A percentile compares a stretch with the other conserved stretches of the same genome.
phyloP scores from a whole-genome alignment of 2,329 filamentous ascomycete species.

The Zymoseptoria tritici region DNA sequence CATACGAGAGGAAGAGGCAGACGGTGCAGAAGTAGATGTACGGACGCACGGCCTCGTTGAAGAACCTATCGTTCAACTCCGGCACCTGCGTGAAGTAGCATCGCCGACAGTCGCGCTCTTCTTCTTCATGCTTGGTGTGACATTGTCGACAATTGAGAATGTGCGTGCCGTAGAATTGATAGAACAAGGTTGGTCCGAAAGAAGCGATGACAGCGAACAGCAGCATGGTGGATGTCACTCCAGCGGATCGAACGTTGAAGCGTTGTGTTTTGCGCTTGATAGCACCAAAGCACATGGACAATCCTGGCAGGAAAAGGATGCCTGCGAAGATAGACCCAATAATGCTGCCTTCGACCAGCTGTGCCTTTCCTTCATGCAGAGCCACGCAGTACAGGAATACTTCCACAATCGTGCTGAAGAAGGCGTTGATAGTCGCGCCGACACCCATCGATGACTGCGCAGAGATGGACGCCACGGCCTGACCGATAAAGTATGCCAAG shows the following conservation, averaged over 20 bases:
- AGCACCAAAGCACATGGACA: constrained; percentile 98
- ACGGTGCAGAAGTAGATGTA: constrained; percentile 86
- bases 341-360: constrained; percentile 91
- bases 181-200: constrained; percentile 93
- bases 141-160: constrained; percentile 76
- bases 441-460: constrained; percentile 98
- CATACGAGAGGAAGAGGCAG: constrained; percentile 83
- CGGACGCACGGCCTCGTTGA: constrained; percentile 79
- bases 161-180: constrained; percentile 96
- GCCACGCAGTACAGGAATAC: constrained; percentile 97
- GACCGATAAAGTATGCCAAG: constrained; percentile 94
- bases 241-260: constrained; percentile 93
- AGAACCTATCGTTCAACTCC: constrained; percentile 79
- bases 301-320: constrained; percentile 83
- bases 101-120: constrained; percentile 68
- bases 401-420: constrained; percentile 95
- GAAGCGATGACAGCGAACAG: constrained; percentile 92
- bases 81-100: constrained; percentile 91
- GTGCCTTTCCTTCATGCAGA: constrained; percentile 81
- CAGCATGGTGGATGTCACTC: constrained; percentile 96
- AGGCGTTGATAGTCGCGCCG: constrained; percentile 92
- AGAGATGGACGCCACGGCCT: constrained; percentile 96
- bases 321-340: constrained; percentile 97
- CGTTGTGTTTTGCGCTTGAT: constrained; percentile 96
- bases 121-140: constrained; percentile 36